A percentile compares a stretch with the other conserved stretches of the same genome.
These are phyloP conservation scores for Sugiyamaella xylanicola DNA, from an alignment of 1,139 yeast genomes.

Conservation along the genomic window DNA sequence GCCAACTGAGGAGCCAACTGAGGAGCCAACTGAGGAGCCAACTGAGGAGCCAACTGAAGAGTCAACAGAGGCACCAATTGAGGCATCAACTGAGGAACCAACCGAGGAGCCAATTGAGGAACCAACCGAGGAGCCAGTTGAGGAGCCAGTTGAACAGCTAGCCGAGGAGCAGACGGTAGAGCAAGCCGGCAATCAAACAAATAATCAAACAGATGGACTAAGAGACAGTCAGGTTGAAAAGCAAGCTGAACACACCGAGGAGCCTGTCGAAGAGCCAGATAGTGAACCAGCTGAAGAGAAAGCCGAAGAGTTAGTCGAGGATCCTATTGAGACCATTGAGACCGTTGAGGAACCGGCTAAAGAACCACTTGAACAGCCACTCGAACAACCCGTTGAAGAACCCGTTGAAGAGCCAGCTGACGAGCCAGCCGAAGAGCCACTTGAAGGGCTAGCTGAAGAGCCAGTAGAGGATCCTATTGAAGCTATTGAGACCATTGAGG, in stretches of 20 bases:
- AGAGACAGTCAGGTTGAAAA: too few relatives aligned
- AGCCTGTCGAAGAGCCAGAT: constrained; percentile 14
- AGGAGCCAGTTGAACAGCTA: too few relatives aligned
- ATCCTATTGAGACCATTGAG: too few relatives aligned
- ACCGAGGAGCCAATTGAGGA: background rate
- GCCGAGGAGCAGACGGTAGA: too few relatives aligned
- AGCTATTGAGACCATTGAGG: background rate
- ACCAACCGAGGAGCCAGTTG: background rate
- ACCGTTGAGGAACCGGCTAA: background rate
- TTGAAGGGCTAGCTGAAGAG: background rate
- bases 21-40: background rate
- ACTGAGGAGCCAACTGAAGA: constrained; percentile 9
- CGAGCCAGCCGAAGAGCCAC: background rate
- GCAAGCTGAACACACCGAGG: background rate
- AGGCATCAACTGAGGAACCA: background rate
- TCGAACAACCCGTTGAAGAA: background rate
- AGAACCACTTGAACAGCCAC: background rate
- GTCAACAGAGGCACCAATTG: constrained; percentile 19
- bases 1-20: background rate
- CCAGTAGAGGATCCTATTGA: background rate
- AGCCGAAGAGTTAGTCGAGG: background rate
- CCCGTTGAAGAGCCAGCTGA: background rate
- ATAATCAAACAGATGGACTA: background rate
- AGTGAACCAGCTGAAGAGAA: constrained; percentile 23
- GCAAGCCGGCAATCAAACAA: background rate